A percentile compares a stretch with the other conserved stretches of the same genome.
Conservation (phyloP, 768 basidiomycete species). For the Fomitopsis serialis region DNA sequence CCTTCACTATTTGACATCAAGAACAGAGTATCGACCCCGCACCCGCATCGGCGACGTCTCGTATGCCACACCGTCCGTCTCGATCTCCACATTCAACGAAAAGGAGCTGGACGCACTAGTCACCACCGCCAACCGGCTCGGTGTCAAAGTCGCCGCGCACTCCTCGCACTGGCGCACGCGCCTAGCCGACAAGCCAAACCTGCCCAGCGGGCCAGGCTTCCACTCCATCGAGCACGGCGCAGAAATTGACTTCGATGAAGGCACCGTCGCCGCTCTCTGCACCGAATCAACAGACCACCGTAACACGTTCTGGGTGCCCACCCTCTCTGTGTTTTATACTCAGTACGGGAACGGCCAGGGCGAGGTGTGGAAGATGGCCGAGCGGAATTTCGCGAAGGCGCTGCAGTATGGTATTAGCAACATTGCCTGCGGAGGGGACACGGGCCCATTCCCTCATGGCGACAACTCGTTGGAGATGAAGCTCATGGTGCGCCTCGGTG, state of each 20-base stretch:
- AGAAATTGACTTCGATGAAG: constrained; percentile 17
- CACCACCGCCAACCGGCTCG: constrained; percentile 43
- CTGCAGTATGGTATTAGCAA: constrained; percentile 37
- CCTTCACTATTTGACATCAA: neutral
- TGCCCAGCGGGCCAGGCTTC: constrained; percentile 20
- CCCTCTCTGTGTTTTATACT: constrained; percentile 46
- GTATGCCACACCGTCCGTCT: constrained; percentile 23
- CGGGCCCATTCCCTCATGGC: constrained; percentile 58
- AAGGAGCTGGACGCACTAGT: constrained; percentile 46
- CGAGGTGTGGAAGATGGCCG: constrained; percentile 33
- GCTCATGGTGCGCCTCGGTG: constrained; percentile 54
- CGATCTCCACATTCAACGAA: constrained; percentile 39
- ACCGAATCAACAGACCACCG: constrained; percentile 10
- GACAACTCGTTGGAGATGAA: constrained; percentile 56
- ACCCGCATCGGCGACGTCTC: constrained; percentile 41
- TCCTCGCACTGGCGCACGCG: constrained; percentile 25
- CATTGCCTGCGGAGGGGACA: constrained; percentile 62
- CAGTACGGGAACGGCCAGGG: constrained; percentile 6
- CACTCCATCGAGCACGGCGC: constrained; percentile 58
- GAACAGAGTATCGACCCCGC: constrained; percentile 48
- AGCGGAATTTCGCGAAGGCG: constrained; percentile 39
- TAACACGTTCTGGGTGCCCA: constrained; percentile 50
- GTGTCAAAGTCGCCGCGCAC: constrained; percentile 57
- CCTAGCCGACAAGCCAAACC: constrained; percentile 3
- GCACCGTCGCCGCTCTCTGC: neutral